Evolutionary conservation across 106 monocot genomes (phyloP), one percentile per base, ranked within the genome.

Genomic region (Platanthera guangdongensis): DNA sequence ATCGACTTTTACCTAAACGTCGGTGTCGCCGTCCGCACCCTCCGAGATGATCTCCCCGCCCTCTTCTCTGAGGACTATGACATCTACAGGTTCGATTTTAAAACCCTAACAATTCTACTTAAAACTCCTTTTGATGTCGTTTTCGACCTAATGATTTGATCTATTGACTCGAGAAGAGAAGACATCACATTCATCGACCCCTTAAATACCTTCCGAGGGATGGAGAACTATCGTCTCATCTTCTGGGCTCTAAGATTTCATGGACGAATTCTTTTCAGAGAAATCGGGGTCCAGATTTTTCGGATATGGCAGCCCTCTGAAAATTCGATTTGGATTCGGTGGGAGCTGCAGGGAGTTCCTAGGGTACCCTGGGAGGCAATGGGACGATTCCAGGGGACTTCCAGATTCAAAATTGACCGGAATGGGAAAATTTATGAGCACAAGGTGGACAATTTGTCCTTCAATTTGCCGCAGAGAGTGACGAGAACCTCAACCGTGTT

Each of bases 361-460:
- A 80, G 93, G 7, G 96, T 97, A 48, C 96, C 91, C 4, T 97
- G 96, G 96, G 93, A 93, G 51, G 78, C 93, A 15, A 76, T 72
- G 52, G 96, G 96, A 0, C 74, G 77, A 32, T 96, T 96, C 74
- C 83, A 91, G 54, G 96, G 96, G 4, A 93, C 91, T 6, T 96
- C 96, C 28, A 80, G 89, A 84, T 96, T 89, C 76, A 93, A 87
- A 57, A n/a, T 96, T 21, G 96, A 96, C 51, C 75, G 90, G n/a
- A 86, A 83, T 11, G 96, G 96, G 72, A 96, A 93, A 81, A 96
- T 96, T 52, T 96, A 93, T 53, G 96, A 91, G 84, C 96, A 96
- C 73, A 88, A 83, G 72, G 91, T 96, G 48, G 93, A 96, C 57
- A 96, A 93, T 72, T 59, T 96, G 46, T 87, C 89, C 4, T 79